Conservation (phyloP, 176 grass and related monocot species). For the Themeda triandra region DNA sequence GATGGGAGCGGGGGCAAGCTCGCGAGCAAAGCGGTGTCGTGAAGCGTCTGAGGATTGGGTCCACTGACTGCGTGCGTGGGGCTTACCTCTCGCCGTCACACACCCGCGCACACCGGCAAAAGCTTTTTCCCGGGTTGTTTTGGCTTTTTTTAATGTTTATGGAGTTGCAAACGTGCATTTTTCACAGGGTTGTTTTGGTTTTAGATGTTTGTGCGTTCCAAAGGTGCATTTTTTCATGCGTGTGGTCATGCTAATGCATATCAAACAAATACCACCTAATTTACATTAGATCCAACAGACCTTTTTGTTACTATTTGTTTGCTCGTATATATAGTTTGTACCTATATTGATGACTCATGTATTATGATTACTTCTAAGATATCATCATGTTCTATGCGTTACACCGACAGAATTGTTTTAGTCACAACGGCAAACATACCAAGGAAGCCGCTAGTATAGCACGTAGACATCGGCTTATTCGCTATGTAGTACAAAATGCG, state of each 20-base stretch:
- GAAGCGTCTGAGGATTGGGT: conserved; percentile 44
- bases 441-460: not conserved
- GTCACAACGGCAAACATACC: not conserved
- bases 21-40: conserved; percentile 43
- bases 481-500: not conserved
- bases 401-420: not conserved
- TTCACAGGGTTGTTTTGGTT: conserved; percentile 12
- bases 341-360: not conserved
- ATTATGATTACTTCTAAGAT: not conserved
- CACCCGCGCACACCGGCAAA: not conserved
- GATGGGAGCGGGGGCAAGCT: conserved; percentile 19
- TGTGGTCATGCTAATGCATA: not conserved
- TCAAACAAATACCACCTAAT: not conserved
- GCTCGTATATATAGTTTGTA: not conserved
- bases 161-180: not conserved
- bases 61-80: conserved; percentile 47
- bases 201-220: conserved; percentile 9
- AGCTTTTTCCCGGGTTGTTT: conserved; percentile 26
- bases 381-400: not conserved
- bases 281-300: conserved; percentile 11
- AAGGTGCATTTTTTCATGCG: not conserved
- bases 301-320: conserved; percentile 9
- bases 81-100: conserved; percentile 30
- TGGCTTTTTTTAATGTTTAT: conserved; percentile 30
- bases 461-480: not conserved